Evolutionary conservation across 306 rosid genomes (phyloP).

Genomic region (Rosa lucieae): DNA sequence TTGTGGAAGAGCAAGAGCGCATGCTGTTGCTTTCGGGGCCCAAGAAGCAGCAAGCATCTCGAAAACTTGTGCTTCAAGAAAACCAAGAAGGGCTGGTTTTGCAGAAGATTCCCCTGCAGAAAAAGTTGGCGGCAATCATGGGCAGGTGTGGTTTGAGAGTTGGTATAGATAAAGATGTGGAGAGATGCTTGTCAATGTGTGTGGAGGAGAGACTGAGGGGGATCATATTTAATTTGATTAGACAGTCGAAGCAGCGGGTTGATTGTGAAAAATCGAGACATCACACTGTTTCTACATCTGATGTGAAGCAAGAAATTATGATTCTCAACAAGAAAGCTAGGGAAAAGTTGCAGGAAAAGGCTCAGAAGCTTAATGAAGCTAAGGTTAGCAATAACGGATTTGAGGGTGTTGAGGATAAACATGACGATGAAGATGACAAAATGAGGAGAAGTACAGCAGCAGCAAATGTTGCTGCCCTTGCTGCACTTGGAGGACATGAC

Average conservation of each 20-base stretch:
- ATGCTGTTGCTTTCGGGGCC: slow-evolving; percentile 57
- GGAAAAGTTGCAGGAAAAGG: slow-evolving; percentile 66
- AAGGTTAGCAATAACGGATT: slow-evolving; percentile 44
- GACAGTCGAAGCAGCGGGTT: slow-evolving; percentile 81
- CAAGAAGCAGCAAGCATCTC: slow-evolving; percentile 81
- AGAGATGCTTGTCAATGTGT: slow-evolving; percentile 84
- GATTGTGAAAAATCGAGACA: slow-evolving; percentile 76
- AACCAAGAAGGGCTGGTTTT: slow-evolving; percentile 79
- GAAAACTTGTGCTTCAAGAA: slow-evolving; percentile 41
- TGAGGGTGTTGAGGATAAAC: slow-evolving; percentile 63
- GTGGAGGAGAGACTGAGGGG: slow-evolving; percentile 93
- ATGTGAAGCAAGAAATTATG: slow-evolving; percentile 67
- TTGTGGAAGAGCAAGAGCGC: slow-evolving; percentile 90
- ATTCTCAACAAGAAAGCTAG: slow-evolving; percentile 58
- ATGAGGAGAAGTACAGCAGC: slow-evolving; percentile 67
- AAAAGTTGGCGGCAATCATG: slow-evolving; percentile 64
- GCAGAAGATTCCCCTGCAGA: slow-evolving; percentile 71
- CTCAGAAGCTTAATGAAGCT: slow-evolving; percentile 50
- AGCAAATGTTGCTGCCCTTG: slow-evolving; percentile 88
- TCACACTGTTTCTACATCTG: slow-evolving; percentile 54
- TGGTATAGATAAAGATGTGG: slow-evolving; percentile 52
- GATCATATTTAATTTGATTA: slow-evolving; percentile 63
- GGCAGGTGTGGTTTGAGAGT: slow-evolving; percentile 74
- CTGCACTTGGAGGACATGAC: slow-evolving; percentile 93
- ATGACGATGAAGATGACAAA: slow-evolving; percentile 63